A percentile compares a stretch with the other conserved stretches of the same genome.
Conservation (phyloP, 495 filamentous ascomycete species). For the Xeromyces bisporus region DNA sequence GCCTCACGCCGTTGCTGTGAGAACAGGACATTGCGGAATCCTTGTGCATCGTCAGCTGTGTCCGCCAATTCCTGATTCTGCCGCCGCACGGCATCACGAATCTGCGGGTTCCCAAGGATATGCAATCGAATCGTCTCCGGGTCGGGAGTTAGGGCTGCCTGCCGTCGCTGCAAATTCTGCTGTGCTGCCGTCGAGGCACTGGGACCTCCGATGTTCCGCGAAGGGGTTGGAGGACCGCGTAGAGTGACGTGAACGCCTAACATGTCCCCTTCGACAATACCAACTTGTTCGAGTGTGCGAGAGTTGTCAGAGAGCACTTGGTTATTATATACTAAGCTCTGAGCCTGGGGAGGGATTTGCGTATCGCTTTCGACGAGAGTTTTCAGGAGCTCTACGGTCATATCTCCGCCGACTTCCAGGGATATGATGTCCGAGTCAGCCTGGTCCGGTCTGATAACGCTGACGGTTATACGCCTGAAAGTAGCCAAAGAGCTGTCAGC, state of each 20-base stretch:
- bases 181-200: conserved; percentile 15
- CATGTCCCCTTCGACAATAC: conserved; percentile 83
- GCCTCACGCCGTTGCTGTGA: conserved; percentile 49
- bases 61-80: conserved; percentile 59
- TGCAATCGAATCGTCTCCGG: conserved; percentile 72
- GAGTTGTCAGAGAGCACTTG: conserved; percentile 57
- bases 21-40: conserved; percentile 53
- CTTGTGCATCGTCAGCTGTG: conserved; percentile 58
- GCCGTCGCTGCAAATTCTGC: conserved; percentile 23
- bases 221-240: conserved; percentile 7
- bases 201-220: conserved; percentile 9
- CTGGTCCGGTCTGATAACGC: conserved; percentile 54
- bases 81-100: conserved; percentile 48
- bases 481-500: neutral
- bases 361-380: conserved; percentile 58
- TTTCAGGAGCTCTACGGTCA: conserved; percentile 77
- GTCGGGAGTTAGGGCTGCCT: conserved; percentile 33
- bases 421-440: conserved; percentile 65
- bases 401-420: conserved; percentile 66
- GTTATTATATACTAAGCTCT: conserved; percentile 73
- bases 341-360: conserved; percentile 27
- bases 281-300: conserved; percentile 65
- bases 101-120: conserved; percentile 59
- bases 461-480: conserved; percentile 68
- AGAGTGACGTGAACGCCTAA: conserved; percentile 59